Evolutionary conservation across 768 basidiomycete genomes (phyloP).

Genomic region (Tylopilus felleus): DNA sequence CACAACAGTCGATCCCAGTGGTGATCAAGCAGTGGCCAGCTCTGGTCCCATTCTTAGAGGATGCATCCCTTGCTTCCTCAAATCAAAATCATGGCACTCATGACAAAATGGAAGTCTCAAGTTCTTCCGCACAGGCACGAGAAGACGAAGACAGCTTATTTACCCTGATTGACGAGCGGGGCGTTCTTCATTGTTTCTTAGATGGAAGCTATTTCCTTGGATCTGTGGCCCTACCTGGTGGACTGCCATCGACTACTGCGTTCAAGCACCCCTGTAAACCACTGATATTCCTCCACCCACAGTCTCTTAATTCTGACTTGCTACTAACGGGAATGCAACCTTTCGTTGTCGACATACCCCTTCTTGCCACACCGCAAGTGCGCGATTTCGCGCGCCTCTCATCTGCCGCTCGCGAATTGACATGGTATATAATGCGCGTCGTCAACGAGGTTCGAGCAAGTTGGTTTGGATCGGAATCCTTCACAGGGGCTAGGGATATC

Average conservation of each 20-base stretch:
- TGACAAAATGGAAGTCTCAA: slow-evolving; percentile 27
- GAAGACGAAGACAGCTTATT: slow-evolving; percentile 66
- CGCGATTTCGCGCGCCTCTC: slow-evolving; percentile 72
- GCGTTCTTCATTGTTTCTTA: slow-evolving; percentile 61
- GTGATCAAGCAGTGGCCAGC: slow-evolving; percentile 69
- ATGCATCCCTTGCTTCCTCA: slow-evolving; percentile 59
- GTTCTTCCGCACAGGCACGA: slow-evolving; percentile 31
- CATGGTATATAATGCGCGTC: slow-evolving; percentile 68
- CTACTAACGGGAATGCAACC: slow-evolving; percentile 37
- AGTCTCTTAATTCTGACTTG: slow-evolving; percentile 24
- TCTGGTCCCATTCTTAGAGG: slow-evolving; percentile 49
- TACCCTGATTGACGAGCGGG: slow-evolving; percentile 53
- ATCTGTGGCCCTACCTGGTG: slow-evolving; percentile 35
- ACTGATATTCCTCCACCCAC: slow-evolving; percentile 49
- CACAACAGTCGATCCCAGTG: slow-evolving; percentile 49
- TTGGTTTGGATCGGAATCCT: slow-evolving; percentile 71
- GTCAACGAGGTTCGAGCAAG: slow-evolving; percentile 66
- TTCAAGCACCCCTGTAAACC: slow-evolving; percentile 46
- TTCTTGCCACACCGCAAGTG: slow-evolving; percentile 51
- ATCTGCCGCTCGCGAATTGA: slow-evolving; percentile 64
- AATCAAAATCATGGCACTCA: slow-evolving; percentile 31
- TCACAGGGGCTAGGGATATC: slow-evolving; percentile 64
- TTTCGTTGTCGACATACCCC: slow-evolving; percentile 48
- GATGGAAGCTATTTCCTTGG: slow-evolving; percentile 79
- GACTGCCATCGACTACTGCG: slow-evolving; percentile 28